These are phyloP conservation scores for Ceratocystis cubensis DNA, from an alignment of 2,329 filamentous ascomycete species.

Conservation along the genomic window DNA sequence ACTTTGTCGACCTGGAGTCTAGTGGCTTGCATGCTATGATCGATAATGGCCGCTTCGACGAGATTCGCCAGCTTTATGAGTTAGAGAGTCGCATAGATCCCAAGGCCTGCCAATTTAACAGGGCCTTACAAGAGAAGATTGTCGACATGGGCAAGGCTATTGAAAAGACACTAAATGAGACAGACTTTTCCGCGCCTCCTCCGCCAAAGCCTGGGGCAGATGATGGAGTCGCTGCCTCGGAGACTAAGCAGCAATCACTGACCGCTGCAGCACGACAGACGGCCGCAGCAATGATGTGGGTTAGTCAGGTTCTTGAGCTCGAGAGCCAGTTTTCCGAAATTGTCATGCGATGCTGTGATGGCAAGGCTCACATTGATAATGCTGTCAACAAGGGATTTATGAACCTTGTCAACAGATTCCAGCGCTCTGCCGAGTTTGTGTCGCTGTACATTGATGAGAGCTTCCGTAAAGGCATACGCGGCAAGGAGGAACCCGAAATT, in stretches of 20 bases:
- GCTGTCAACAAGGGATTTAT: slow-evolving; percentile 77
- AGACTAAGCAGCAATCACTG: slow-evolving; percentile 22
- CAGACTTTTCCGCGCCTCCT: slow-evolving; percentile 36
- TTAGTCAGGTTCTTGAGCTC: slow-evolving; percentile 72
- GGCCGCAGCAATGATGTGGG: slow-evolving; percentile 81
- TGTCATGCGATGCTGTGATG: slow-evolving; percentile 58
- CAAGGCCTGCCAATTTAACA: slow-evolving; percentile 57
- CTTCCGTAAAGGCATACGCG: slow-evolving; percentile 83
- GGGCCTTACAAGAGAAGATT: slow-evolving; percentile 60
- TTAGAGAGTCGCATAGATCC: slow-evolving; percentile 66
- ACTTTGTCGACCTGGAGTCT: slow-evolving; percentile 71
- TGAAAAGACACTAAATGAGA: slow-evolving; percentile 52
- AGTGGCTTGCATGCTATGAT: slow-evolving; percentile 84
- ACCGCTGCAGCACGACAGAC: slow-evolving; percentile 62
- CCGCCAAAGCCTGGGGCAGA: slow-evolving; percentile 27
- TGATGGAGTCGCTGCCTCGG: slow-evolving; percentile 30
- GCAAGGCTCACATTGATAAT: slow-evolving; percentile 66
- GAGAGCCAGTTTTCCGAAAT: slow-evolving; percentile 85
- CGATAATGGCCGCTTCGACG: slow-evolving; percentile 69
- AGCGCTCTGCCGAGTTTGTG: slow-evolving; percentile 76
- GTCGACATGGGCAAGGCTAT: slow-evolving; percentile 71
- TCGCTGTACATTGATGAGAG: slow-evolving; percentile 96
- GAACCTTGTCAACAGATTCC: slow-evolving; percentile 87
- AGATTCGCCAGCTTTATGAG: slow-evolving; percentile 68
- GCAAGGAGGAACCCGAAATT: slow-evolving; percentile 77